phyloP scores from a whole-genome alignment of 495 filamentous ascomycete genomes.

The Trypethelium eluteriae region DNA sequence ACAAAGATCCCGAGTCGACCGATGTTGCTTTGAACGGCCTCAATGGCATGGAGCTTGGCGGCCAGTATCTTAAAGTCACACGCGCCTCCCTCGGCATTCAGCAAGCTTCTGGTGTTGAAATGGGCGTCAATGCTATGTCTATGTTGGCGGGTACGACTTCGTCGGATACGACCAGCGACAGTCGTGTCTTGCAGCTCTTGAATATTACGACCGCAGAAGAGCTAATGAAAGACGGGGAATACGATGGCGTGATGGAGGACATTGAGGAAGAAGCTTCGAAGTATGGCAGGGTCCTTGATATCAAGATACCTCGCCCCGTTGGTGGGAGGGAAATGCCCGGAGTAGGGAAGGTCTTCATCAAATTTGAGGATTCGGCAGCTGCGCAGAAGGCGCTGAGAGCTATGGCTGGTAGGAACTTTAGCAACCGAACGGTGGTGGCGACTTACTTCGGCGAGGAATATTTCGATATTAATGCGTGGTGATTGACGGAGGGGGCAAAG shows the following conservation, averaged over 20 bases:
- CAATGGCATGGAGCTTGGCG: slow-evolving; percentile 85
- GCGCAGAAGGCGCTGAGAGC: slow-evolving; percentile 78
- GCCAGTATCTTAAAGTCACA: slow-evolving; percentile 72
- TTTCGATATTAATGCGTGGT: slow-evolving; percentile 33
- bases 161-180: slow-evolving; percentile 56
- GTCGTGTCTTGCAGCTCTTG: slow-evolving; percentile 78
- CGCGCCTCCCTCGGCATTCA: slow-evolving; percentile 88
- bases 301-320: slow-evolving; percentile 85
- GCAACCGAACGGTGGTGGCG: slow-evolving; percentile 88
- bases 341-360: slow-evolving; percentile 97
- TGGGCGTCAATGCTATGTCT: slow-evolving; percentile 97
- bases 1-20: slow-evolving; percentile 66
- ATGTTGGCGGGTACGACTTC: slow-evolving; percentile 91
- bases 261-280: slow-evolving; percentile 86
- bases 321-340: slow-evolving; percentile 73
- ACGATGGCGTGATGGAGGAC: slow-evolving; percentile 93
- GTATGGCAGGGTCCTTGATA: slow-evolving; percentile 70
- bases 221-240: slow-evolving; percentile 86
- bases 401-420: slow-evolving; percentile 88
- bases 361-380: slow-evolving; percentile 70
- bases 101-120: slow-evolving; percentile 81
- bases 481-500: background rate
- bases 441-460: slow-evolving; percentile 79
- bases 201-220: slow-evolving; percentile 99
- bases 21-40: slow-evolving; percentile 84